Percentiles rank a stretch among this genome's conserved stretches.
phyloP scores from a whole-genome alignment of 192 early-diverging fungal species.

The Entomortierella parvispora region DNA sequence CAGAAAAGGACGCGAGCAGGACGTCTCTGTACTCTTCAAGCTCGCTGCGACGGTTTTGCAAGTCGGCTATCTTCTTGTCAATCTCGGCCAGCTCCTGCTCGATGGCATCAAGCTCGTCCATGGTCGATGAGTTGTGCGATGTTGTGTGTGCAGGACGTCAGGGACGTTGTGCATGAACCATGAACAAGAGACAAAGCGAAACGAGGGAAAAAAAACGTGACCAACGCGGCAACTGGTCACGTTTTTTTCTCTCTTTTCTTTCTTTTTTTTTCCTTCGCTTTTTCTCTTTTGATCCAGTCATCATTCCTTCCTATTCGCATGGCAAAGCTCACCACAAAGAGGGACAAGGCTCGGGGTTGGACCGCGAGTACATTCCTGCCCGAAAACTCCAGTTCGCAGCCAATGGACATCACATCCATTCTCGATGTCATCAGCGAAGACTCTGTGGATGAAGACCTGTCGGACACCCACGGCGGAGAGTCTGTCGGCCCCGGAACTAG shows the following conservation, averaged over 20 bases:
- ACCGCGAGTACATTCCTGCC: slow-evolving; percentile 27
- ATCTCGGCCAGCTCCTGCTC: slow-evolving; percentile 27
- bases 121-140: slow-evolving; percentile 1
- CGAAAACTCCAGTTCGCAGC: neutral
- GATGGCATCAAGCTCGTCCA: slow-evolving; percentile 25
- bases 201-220: too few relatives aligned
- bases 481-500: too few relatives aligned
- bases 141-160: neutral
- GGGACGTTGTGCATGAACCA: neutral
- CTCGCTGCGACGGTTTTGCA: slow-evolving; percentile 24
- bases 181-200: neutral
- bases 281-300: neutral
- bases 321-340: slow-evolving; percentile 18
- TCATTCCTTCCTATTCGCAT: neutral
- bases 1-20: slow-evolving; percentile 7
- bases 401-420: slow-evolving; percentile 11
- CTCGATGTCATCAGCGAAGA: slow-evolving; percentile 39
- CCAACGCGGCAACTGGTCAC: too few relatives aligned
- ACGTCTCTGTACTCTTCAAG: slow-evolving; percentile 28
- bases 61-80: slow-evolving; percentile 29
- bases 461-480: neutral
- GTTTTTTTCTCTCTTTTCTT: slow-evolving; percentile 1
- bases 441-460: slow-evolving; percentile 31
- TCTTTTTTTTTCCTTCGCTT: neutral
- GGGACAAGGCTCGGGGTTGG: slow-evolving; percentile 33